Base-by-base conservation (phyloP, 2,329 filamentous ascomycete genomes). In the Sporothrix inflata region DNA sequence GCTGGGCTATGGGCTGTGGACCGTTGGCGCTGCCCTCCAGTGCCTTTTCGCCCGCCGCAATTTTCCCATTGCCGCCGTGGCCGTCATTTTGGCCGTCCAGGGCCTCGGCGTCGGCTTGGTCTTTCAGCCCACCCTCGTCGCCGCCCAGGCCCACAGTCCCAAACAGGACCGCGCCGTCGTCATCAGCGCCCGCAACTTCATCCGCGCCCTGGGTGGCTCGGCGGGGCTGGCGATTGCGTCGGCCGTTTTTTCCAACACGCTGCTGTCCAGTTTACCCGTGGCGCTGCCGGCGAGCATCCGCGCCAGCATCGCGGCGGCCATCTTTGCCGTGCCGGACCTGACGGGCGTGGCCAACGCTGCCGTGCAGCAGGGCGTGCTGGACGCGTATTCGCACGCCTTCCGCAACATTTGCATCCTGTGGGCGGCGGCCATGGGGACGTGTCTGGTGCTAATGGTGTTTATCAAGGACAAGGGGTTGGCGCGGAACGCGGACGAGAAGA, bases 181-280 rank as follows among this genome's bases (percentile, higher is more conserved):
- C 3, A 83, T 79, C 2, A 79, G 79, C 0, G 76, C 80, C 30
- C 78, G 82, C n/a, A 82, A 82, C 69, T 83, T 83, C 63, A 61
- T 61, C 30, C 55, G 55, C 14, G 55, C 55, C 2, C 30, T 61
- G 16, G 55, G 55, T 30, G 55, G 55, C 8, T 61, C 55, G 55
- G 55, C 55, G 4, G 55, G 55, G 6, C 16, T 61, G 2, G 55
- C 55, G 0, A 38, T 61, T 12, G 55, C 55, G 16, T 61, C 55
- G 55, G 55, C 55, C 55, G 55, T 61, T 8, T 61, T 61, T 21
- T 61, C 67, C 38, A 69, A 69, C 21, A 30, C 67, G 0, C 12
- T 69, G 27, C 21, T 69, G 19, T 14, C 11, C 9, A 19, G 12
- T 5, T 34, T 45, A 3, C 67, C 49, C 0, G 24, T 6, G 9